Percentiles rank a stretch among this genome's conserved stretches.
Evolutionary conservation across 345 rosid genomes (phyloP).

Genomic region (Melaleuca quinquenervia): DNA sequence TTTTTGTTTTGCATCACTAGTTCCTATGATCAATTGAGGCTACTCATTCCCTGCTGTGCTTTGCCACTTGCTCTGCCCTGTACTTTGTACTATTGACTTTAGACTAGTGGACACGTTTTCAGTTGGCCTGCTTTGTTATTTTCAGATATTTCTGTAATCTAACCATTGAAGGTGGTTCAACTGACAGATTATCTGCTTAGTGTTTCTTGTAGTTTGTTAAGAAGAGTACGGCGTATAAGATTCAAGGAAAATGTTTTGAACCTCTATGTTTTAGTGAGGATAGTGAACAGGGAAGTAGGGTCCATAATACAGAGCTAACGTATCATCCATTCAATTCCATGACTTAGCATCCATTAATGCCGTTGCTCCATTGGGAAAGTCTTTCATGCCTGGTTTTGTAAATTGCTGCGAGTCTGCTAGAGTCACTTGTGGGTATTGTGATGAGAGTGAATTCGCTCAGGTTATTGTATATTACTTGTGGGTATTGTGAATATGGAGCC

Average conservation of each 20-base stretch:
- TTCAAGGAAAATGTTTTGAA: not conserved
- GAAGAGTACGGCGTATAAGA: not conserved
- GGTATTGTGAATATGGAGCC: not conserved
- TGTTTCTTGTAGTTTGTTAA: not conserved
- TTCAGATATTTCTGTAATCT: not conserved
- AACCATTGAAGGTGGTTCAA: not conserved
- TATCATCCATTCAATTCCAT: not conserved
- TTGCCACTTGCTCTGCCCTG: not conserved
- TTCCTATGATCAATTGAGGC: not conserved
- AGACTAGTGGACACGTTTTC: not conserved
- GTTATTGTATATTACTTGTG: not conserved
- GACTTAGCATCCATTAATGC: not conserved
- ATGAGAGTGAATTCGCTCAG: not conserved
- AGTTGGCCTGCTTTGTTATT: not conserved
- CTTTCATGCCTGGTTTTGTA: not conserved
- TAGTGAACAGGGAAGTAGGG: not conserved
- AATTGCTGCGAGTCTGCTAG: not conserved
- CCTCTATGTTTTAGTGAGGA: not conserved
- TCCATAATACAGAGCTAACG: not conserved
- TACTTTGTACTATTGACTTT: not conserved
- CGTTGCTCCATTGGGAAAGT: not conserved
- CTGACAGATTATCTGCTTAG: not conserved
- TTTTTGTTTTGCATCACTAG: not conserved
- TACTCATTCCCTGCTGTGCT: not conserved
- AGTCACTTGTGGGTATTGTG: not conserved